Evolutionary conservation across 441 rosid species (phyloP), one percentile per base, ranked within the genome.

Genomic region (Adansonia madagascariensis): DNA sequence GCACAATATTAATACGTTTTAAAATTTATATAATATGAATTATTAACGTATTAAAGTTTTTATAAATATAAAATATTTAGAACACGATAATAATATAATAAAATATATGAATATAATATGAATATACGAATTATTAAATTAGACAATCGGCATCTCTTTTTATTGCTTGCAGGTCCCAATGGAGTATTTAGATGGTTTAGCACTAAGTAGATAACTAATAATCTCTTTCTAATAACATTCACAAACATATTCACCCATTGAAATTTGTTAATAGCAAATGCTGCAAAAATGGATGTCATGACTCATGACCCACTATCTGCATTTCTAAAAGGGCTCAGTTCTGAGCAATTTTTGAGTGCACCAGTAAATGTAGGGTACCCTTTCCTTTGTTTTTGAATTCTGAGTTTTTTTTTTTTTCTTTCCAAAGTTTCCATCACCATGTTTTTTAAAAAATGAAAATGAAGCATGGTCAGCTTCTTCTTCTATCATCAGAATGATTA

Each of bases 251-350:
- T 73, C 24, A 78, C 77, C 17, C 17, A 46, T 10, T 68, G 78
- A 77, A 81, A 81, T 75, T 75, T 73, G 61, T 77, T 8, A 61
- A 80, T 35, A 77, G 55, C 53, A 46, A 59, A 77, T 35, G 41
- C 41, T 35, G 41, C 41, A 35, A 35, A 35, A 35, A 35, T 35
- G 41, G 41, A 35, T 35, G 41, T 35, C 41, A 35, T 35, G 41
- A 35, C 41, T 35, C 41, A 35, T 35, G 41, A 35, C 41, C 41
- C 41, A 35, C 41, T 35, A 4, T 35, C 41, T 35, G 41, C 41
- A 35, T 35, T 4, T 35, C 41, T 4, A 35, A 35, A 35, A 57
- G 46, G 56, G 17, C 73, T 80, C 71, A 75, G 46, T 59, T 64
- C 24, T 44, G 44, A 35, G 14, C 76, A 41, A 1, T 65, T 75